These are phyloP conservation scores for Mucor mucedo DNA, from an alignment of 371 early-diverging fungal species.

Conservation along the genomic window DNA sequence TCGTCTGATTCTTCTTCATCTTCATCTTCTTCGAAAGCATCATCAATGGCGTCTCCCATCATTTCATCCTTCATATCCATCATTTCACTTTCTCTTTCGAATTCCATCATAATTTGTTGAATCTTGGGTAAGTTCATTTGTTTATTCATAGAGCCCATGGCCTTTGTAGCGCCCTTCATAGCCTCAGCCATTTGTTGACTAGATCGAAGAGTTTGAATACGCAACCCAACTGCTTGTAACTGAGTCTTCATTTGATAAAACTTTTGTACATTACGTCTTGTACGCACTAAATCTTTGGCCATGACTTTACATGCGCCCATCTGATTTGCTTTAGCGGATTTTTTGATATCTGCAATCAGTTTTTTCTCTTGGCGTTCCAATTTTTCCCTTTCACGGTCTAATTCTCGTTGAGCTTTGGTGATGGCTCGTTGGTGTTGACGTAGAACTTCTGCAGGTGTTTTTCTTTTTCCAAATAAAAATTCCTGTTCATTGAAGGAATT, in stretches of 20 bases:
- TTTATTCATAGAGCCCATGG: constrained; percentile 96
- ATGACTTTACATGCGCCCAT: constrained; percentile 94
- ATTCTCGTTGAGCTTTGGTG: constrained; percentile 89
- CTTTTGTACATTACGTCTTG: constrained; percentile 91
- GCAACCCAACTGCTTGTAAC: constrained; percentile 89
- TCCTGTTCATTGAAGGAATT: constrained; percentile 42
- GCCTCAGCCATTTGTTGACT: constrained; percentile 97
- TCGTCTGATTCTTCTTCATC: constrained; percentile 91
- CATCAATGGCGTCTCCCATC: constrained; percentile 97
- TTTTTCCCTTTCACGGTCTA: constrained; percentile 89
- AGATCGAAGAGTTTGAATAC: constrained; percentile 91
- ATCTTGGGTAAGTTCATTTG: constrained; percentile 92
- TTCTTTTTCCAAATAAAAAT: constrained; percentile 69
- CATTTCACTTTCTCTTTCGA: constrained; percentile 91
- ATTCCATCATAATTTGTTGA: constrained; percentile 96
- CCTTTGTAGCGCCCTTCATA: constrained; percentile 94
- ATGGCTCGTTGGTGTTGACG: constrained; percentile 91
- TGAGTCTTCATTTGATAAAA: constrained; percentile 96
- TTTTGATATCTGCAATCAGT: constrained; percentile 90
- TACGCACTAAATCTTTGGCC: constrained; percentile 97
- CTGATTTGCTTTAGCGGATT: constrained; percentile 88
- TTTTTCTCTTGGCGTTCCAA: constrained; percentile 96
- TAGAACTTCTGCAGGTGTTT: constrained; percentile 90
- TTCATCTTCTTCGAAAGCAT: constrained; percentile 91
- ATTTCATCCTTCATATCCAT: constrained; percentile 99